Evolutionary conservation across 768 basidiomycete genomes (phyloP).

Genomic region (Mycena kentingensis): DNA sequence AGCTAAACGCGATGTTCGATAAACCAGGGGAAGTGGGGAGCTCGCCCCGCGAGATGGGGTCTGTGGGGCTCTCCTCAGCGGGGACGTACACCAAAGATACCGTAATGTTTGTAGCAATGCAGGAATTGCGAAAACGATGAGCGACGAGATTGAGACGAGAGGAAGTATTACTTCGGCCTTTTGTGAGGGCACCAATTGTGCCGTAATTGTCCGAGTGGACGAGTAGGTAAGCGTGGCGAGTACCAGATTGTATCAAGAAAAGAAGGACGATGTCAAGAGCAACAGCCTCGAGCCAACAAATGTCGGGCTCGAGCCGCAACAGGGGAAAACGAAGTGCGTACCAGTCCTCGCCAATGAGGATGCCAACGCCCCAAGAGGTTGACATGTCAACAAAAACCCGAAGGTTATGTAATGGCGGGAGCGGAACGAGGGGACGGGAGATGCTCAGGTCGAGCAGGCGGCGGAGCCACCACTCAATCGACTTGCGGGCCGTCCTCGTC

Average conservation of each 20-base stretch:
- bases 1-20: no score
- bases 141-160: neutral
- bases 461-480: slow-evolving; percentile 37
- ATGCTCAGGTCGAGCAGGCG: neutral
- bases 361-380: slow-evolving; percentile 42
- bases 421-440: slow-evolving; percentile 17
- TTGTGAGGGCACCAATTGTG: slow-evolving; percentile 2
- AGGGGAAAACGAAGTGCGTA: no score
- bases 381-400: slow-evolving; percentile 39
- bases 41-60: no score
- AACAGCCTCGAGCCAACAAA: slow-evolving; percentile 30
- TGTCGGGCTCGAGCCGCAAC: slow-evolving; percentile 24
- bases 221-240: neutral
- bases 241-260: neutral
- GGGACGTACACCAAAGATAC: no score
- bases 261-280: slow-evolving; percentile 22
- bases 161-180: neutral
- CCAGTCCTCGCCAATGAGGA: slow-evolving; percentile 32
- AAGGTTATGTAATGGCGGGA: slow-evolving; percentile 8
- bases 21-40: no score
- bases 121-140: neutral
- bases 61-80: no score
- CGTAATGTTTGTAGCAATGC: no score
- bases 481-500: slow-evolving; percentile 26
- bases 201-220: slow-evolving; percentile 3